Base-by-base conservation (phyloP, 106 monocot species). In the Acanthochlamys bracteata region DNA sequence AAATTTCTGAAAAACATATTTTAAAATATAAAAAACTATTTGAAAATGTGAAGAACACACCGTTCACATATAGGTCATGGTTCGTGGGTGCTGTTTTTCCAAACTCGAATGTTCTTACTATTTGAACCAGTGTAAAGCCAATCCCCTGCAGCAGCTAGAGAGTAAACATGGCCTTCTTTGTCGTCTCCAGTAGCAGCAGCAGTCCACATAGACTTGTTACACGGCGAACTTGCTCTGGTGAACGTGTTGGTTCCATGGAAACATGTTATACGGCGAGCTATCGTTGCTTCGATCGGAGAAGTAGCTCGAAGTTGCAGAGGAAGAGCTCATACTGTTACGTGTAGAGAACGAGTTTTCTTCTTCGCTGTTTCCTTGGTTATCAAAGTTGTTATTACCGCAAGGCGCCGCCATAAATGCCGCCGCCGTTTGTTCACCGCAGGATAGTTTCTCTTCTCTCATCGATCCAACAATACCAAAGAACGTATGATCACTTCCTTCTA, bases 71-170 rank as follows among this genome's bases (percentile, higher is more conserved):
- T n/a, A n/a, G n/a, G n/a, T n/a, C n/a, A n/a, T n/a, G n/a, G n/a
- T n/a, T n/a, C n/a, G n/a, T n/a, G n/a, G n/a, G n/a, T n/a, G n/a
- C n/a, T n/a, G n/a, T 75, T 68, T 63, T 63, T 79, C 85, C 90
- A 90, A 4, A 82, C 83, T 0, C 83, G 60, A 23, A 90, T 82
- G 82, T 82, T 79, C 68, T 83, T 85, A 69, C 82, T 82, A 56
- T 90, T 82, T 3, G 85, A 90, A 25, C 85, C 89, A 6, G 89
- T 85, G 77, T 82, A 90, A 42, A 90, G 80, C 7, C 85, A 74
- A 39, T 69, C 80, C 9, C 70, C 53, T 0, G 42, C 22, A 11
- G 82, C 68, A 25, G 82, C 82, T 10, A 90, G 81, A 24, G 89
- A 85, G 69, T 80, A 80, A 26, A 90, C 77, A 76, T 84, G 86